Evolutionary conservation across 805 yeast species (phyloP).

Genomic region (Dipodascus albidus): DNA sequence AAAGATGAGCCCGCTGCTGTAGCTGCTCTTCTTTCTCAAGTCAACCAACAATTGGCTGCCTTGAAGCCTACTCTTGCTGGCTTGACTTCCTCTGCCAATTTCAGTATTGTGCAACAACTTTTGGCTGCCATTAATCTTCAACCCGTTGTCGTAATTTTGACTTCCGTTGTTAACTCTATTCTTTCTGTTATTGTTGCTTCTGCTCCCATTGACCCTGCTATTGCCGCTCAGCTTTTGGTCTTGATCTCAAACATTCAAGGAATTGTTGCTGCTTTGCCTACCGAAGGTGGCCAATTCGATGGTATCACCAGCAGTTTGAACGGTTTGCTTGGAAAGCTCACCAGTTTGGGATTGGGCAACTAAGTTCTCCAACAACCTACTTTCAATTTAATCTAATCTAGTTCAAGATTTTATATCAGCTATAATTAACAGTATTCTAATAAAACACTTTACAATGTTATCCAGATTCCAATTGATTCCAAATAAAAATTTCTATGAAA

Average conservation of each 20-base stretch:
- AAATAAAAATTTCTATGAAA: no score
- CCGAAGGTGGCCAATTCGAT: background rate
- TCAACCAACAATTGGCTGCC: background rate
- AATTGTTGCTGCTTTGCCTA: background rate
- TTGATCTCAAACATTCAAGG: background rate
- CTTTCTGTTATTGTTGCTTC: background rate
- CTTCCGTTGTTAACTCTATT: background rate
- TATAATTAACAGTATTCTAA: background rate
- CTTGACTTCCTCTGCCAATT: background rate
- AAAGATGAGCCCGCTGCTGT: background rate
- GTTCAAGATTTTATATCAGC: background rate
- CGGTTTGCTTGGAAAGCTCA: background rate
- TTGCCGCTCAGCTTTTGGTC: background rate
- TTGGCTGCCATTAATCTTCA: background rate
- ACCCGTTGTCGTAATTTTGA: background rate
- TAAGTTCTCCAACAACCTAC: no score
- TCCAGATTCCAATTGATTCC: no score
- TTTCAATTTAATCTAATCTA: no score
- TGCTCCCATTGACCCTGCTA: background rate
- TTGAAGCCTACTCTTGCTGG: background rate
- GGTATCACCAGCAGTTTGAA: background rate
- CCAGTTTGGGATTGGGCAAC: background rate
- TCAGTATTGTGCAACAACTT: background rate
- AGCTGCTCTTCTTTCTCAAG: background rate
- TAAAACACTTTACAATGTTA: background rate